Conservation (phyloP, 2,329 filamentous ascomycete genomes). For the Aspergillus puulaauensis region DNA sequence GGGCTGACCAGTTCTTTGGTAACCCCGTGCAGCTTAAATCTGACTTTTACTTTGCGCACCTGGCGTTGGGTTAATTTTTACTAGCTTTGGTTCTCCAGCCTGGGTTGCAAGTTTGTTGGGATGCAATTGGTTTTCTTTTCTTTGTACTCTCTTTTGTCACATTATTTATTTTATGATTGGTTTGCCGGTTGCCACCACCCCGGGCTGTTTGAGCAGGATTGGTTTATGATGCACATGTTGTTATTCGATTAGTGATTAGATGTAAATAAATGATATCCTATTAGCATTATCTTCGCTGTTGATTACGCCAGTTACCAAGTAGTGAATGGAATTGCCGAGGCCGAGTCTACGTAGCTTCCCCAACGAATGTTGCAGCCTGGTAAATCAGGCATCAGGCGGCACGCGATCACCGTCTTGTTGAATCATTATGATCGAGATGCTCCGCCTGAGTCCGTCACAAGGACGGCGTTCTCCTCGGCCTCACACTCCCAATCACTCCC, state of each 20-base stretch:
- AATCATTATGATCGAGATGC: not conserved
- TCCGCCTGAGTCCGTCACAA: not conserved
- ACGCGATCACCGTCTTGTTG: slow-evolving; percentile 15
- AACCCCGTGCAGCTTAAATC: not conserved
- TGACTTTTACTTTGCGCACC: slow-evolving; percentile 22
- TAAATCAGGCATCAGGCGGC: slow-evolving; percentile 18
- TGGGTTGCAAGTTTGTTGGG: not conserved
- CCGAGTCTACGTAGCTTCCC: slow-evolving; percentile 8
- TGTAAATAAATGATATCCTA: slow-evolving; percentile 3
- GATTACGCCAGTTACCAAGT: not conserved
- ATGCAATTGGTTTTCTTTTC: slow-evolving; percentile 15
- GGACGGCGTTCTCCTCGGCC: not conserved
- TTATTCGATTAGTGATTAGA: slow-evolving; percentile 4
- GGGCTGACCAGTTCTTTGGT: slow-evolving; percentile 10
- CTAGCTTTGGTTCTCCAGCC: not conserved
- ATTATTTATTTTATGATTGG: slow-evolving; percentile 8
- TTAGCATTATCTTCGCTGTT: too few species aligned
- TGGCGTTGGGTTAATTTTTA: slow-evolving; percentile 8
- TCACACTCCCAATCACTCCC: not conserved
- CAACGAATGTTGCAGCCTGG: slow-evolving; percentile 13
- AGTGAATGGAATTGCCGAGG: not conserved
- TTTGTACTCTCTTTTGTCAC: slow-evolving; percentile 25
- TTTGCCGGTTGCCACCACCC: slow-evolving; percentile 1
- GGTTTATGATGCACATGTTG: not conserved
- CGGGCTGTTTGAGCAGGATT: not conserved